A percentile compares a stretch with the other conserved stretches of the same genome.
phyloP scores from a whole-genome alignment of 2,329 filamentous ascomycete species.

The Talaromyces amestolkiae region DNA sequence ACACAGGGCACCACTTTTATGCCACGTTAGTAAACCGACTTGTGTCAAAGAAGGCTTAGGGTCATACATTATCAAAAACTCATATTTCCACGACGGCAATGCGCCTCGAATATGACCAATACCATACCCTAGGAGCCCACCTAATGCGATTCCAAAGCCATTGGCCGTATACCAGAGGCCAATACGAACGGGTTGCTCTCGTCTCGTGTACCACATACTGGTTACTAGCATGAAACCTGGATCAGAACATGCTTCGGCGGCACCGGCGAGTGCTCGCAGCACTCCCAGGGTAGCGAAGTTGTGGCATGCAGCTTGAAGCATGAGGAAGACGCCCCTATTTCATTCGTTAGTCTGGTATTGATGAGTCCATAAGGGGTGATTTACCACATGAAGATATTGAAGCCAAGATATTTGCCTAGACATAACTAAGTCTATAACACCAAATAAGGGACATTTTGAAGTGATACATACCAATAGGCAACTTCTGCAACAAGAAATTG shows the following conservation, averaged over 20 bases:
- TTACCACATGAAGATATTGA: conserved; percentile 58
- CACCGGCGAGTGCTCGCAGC: conserved; percentile 57
- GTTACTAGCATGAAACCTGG: conserved; percentile 65
- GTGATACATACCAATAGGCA: conserved; percentile 47
- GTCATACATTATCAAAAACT: conserved; percentile 61
- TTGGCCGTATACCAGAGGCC: conserved; percentile 61
- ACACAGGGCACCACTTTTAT: conserved; percentile 50
- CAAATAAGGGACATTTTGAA: neutral
- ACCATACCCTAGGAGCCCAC: conserved; percentile 57
- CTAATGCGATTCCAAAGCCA: conserved; percentile 58
- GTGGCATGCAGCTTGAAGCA: conserved; percentile 54
- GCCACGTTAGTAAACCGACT: neutral
- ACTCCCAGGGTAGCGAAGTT: conserved; percentile 57
- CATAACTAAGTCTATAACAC: neutral
- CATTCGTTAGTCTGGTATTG: neutral
- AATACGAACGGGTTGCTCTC: conserved; percentile 61
- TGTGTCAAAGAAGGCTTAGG: neutral
- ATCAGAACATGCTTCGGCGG: conserved; percentile 57
- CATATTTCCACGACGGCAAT: conserved; percentile 63
- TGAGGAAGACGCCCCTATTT: conserved; percentile 48
- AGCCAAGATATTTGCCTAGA: conserved; percentile 52
- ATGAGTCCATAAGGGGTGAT: conserved; percentile 5
- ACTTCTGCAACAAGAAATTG: conserved; percentile 53
- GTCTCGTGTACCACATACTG: conserved; percentile 63
- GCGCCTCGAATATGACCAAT: conserved; percentile 60